Evolutionary conservation across 805 yeast species (phyloP).

Genomic region (Barnettozyma vustinii): DNA sequence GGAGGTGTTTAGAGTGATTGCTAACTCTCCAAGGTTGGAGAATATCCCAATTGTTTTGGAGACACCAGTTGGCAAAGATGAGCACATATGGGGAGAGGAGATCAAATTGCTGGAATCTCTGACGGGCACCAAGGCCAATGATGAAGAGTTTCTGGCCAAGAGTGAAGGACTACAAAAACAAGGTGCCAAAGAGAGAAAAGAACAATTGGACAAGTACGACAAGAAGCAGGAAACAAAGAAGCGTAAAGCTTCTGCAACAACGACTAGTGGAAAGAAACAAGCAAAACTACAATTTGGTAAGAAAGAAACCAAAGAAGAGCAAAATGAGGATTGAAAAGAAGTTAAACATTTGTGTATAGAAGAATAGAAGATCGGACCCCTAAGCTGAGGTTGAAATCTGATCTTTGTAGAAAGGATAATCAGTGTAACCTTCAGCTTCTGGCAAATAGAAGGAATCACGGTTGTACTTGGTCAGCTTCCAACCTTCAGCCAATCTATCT

Average conservation of each 20-base stretch:
- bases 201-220: conserved; percentile 60
- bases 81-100: conserved; percentile 69
- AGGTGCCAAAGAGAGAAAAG: conserved; percentile 69
- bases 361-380: background rate
- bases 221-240: conserved; percentile 38
- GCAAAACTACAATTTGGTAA: conserved; percentile 2
- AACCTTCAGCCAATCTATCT: conserved; percentile 29
- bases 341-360: background rate
- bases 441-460: conserved; percentile 20
- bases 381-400: background rate
- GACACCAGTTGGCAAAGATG: conserved; percentile 73
- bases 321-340: background rate
- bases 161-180: conserved; percentile 41
- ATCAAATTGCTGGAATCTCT: conserved; percentile 81
- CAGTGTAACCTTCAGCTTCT: conserved; percentile 4
- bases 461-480: conserved; percentile 31
- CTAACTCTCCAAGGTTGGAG: conserved; percentile 58
- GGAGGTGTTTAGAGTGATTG: conserved; percentile 73
- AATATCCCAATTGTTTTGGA: conserved; percentile 80
- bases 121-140: conserved; percentile 48
- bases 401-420: conserved; percentile 11
- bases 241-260: conserved; percentile 14
- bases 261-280: conserved; percentile 6
- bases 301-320: background rate
- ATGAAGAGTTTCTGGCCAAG: conserved; percentile 48